A percentile compares a stretch with the other conserved stretches of the same genome.
Evolutionary conservation across 192 early-diverging fungal species (phyloP).

Genomic region (Backusella australiensis): DNA sequence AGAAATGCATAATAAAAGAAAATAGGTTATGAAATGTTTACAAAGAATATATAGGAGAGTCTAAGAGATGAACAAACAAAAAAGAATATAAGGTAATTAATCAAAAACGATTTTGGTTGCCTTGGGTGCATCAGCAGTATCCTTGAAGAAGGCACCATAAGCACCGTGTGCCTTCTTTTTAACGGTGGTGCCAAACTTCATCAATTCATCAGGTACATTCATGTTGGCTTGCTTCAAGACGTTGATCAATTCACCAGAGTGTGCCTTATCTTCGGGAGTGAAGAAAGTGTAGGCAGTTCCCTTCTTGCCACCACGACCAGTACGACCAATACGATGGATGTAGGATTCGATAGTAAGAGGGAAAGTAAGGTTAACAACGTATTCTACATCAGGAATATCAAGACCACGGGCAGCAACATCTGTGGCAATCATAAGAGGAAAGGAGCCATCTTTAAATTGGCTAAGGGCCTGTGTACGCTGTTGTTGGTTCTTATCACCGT

Average conservation of each 20-base stretch:
- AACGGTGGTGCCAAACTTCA: constrained; percentile 94
- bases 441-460: constrained; percentile 76
- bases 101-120: constrained; percentile 90
- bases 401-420: constrained; percentile 91
- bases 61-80: neutral
- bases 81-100: neutral
- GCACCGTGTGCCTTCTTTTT: constrained; percentile 96
- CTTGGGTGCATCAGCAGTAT: constrained; percentile 66
- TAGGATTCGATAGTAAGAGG: constrained; percentile 96
- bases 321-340: constrained; percentile 93
- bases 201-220: constrained; percentile 79
- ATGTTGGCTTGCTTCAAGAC: constrained; percentile 86
- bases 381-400: constrained; percentile 88
- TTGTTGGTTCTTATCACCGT: constrained; percentile 88
- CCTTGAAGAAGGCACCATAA: constrained; percentile 95
- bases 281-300: constrained; percentile 94
- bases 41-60: neutral
- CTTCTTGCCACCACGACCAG: constrained; percentile 89
- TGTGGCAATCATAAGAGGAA: constrained; percentile 89
- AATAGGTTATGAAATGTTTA: neutral
- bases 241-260: constrained; percentile 87
- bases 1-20: neutral
- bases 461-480: constrained; percentile 79
- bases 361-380: constrained; percentile 96
- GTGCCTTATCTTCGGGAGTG: constrained; percentile 84